Percentiles rank a stretch among this genome's conserved stretches.
These are phyloP conservation scores for Moesziomyces aphidis DNA, from an alignment of 1,284 basidiomycete species.

Conservation along the genomic window DNA sequence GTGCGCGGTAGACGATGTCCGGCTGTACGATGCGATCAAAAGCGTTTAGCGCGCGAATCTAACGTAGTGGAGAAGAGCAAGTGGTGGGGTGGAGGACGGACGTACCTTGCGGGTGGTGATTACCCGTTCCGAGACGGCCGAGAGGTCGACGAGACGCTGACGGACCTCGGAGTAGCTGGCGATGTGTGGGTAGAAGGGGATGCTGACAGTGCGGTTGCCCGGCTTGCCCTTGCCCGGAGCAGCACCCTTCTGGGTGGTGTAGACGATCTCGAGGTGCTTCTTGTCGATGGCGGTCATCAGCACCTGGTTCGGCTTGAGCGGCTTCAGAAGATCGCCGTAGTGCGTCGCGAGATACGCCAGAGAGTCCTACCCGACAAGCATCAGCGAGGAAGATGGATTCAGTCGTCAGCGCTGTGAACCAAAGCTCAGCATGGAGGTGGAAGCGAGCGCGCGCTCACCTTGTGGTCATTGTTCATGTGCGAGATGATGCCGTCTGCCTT, in stretches of 20 bases:
- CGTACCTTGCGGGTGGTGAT: constrained; percentile 42
- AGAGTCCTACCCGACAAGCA: constrained; percentile 22
- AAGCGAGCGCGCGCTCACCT: constrained; percentile 20
- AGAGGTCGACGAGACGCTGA: constrained; percentile 38
- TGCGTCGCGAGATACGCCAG: constrained; percentile 48
- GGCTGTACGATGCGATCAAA: constrained; percentile 7
- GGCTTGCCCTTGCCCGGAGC: constrained; percentile 18
- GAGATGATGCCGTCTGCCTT: constrained; percentile 45
- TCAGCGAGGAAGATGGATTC: too few relatives aligned
- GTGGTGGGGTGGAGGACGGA: background rate
- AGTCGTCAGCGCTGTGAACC: background rate
- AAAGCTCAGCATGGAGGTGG: background rate
- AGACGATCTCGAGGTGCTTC: constrained; percentile 43
- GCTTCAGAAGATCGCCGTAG: constrained; percentile 35
- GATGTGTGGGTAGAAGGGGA: constrained; percentile 44
- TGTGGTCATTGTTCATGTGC: constrained; percentile 54
- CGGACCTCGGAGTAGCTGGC: constrained; percentile 38
- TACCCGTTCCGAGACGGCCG: constrained; percentile 27
- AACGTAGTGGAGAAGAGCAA: too few relatives aligned
- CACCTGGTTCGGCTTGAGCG: constrained; percentile 38
- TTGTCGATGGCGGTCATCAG: constrained; percentile 48
- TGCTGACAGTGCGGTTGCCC: constrained; percentile 22
- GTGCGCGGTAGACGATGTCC: constrained; percentile 35
- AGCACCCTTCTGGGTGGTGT: constrained; percentile 22
- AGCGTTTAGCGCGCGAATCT: background rate